phyloP scores from a whole-genome alignment of 2,329 filamentous ascomycete genomes.

The Eurotiales sp. region DNA sequence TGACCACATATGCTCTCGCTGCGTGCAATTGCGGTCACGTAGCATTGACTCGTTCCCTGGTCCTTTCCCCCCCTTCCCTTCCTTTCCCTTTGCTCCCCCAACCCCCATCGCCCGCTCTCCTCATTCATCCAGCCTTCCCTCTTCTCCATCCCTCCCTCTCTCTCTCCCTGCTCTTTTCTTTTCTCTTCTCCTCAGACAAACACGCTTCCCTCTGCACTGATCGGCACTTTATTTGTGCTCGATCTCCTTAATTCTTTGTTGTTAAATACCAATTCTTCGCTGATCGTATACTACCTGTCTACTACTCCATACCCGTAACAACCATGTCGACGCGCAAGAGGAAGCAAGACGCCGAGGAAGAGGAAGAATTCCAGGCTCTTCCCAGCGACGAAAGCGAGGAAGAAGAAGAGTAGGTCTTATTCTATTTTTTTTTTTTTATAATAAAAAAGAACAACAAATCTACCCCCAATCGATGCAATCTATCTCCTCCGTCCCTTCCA shows the following conservation, averaged over 20 bases:
- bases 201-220: background rate
- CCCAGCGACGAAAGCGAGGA: slow-evolving; percentile 50
- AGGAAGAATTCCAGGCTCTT: slow-evolving; percentile 45
- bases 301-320: background rate
- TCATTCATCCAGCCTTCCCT: background rate
- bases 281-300: background rate
- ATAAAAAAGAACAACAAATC: background rate
- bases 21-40: background rate
- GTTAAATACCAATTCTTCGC: background rate
- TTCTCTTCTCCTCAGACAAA: too few relatives aligned
- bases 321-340: slow-evolving; percentile 49
- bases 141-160: slow-evolving; percentile 1
- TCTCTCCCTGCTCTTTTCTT: background rate
- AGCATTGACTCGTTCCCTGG: background rate
- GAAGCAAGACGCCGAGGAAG: slow-evolving; percentile 48
- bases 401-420: slow-evolving; percentile 50
- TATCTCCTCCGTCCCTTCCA: background rate
- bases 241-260: background rate
- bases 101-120: slow-evolving; percentile 14
- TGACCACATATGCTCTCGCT: too few relatives aligned
- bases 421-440: slow-evolving; percentile 11
- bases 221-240: background rate
- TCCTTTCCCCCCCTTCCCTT: background rate
- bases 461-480: background rate
- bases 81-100: slow-evolving; percentile 9